Evolutionary conservation across 306 rosid genomes (phyloP).

Genomic region (Medicago arabica): DNA sequence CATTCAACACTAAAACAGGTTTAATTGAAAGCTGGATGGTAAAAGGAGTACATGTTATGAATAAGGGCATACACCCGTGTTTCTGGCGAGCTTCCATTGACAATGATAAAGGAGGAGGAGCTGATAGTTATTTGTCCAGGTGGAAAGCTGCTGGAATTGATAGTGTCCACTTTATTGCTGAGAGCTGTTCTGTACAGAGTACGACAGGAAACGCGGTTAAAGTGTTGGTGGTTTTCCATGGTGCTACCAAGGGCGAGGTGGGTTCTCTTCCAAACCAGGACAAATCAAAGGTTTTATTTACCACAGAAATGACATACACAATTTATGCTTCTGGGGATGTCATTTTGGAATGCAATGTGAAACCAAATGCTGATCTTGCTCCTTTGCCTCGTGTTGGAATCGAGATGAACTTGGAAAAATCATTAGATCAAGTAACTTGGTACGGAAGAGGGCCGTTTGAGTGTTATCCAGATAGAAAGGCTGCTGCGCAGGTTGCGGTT

Average conservation of each 20-base stretch:
- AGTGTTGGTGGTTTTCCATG: conserved; percentile 58
- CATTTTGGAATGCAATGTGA: conserved; percentile 65
- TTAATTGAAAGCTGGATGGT: conserved; percentile 92
- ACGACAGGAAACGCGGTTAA: conserved; percentile 49
- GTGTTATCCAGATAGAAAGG: conserved; percentile 93
- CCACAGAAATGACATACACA: conserved; percentile 62
- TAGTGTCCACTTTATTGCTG: conserved; percentile 60
- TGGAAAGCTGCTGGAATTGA: conserved; percentile 86
- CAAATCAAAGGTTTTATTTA: conserved; percentile 48
- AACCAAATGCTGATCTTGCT: conserved; percentile 76
- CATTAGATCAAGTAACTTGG: conserved; percentile 73
- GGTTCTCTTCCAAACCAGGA: conserved; percentile 6
- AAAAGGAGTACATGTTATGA: conserved; percentile 71
- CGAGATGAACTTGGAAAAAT: conserved; percentile 67
- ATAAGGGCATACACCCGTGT: conserved; percentile 77
- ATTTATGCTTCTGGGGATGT: conserved; percentile 82
- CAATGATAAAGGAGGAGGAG: conserved; percentile 87
- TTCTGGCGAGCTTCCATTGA: conserved; percentile 96
- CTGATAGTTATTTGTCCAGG: conserved; percentile 63
- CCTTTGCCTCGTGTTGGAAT: conserved; percentile 96
- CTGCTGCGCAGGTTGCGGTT: conserved; percentile 78
- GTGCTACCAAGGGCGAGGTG: conserved; percentile 52
- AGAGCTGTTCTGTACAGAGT: conserved; percentile 62
- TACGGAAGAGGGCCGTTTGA: conserved; percentile 97
- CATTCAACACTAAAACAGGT: conserved; percentile 70